Evolutionary conservation across 2,329 filamentous ascomycete genomes (phyloP).

Genomic region (Pseudocercospora crystallina): DNA sequence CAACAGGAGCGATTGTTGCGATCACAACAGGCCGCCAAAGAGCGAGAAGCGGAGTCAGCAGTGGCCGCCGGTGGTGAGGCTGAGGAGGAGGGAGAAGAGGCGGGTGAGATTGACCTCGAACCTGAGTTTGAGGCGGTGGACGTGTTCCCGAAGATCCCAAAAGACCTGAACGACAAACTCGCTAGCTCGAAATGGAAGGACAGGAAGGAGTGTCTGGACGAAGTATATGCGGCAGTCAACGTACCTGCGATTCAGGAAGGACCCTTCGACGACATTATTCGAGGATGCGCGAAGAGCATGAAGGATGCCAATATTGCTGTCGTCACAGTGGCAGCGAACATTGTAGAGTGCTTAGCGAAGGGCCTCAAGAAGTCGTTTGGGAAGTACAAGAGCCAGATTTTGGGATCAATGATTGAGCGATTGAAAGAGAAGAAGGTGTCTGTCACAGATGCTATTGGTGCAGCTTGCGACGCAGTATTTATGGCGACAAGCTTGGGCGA

Average conservation of each 20-base stretch:
- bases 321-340: conserved; percentile 88
- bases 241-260: conserved; percentile 90
- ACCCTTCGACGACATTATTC: conserved; percentile 79
- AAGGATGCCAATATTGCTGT: conserved; percentile 98
- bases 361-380: conserved; percentile 75
- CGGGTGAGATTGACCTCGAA: conserved; percentile 68
- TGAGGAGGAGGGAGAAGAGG: conserved; percentile 48
- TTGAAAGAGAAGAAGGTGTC: conserved; percentile 95
- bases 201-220: conserved; percentile 89
- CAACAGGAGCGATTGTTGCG: conserved; percentile 88
- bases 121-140: conserved; percentile 77
- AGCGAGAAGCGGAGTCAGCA: conserved; percentile 46
- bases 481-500: conserved; percentile 71
- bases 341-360: conserved; percentile 84
- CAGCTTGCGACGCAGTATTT: conserved; percentile 74
- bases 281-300: conserved; percentile 90
- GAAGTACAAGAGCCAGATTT: conserved; percentile 77
- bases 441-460: conserved; percentile 83
- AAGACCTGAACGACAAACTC: conserved; percentile 78
- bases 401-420: conserved; percentile 89
- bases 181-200: conserved; percentile 98
- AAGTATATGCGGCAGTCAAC: conserved; percentile 71
- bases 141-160: conserved; percentile 75
- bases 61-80: conserved; percentile 37
- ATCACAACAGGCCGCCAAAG: conserved; percentile 82